phyloP scores from a whole-genome alignment of 2,329 filamentous ascomycete genomes.

The Blastomyces parvus region DNA sequence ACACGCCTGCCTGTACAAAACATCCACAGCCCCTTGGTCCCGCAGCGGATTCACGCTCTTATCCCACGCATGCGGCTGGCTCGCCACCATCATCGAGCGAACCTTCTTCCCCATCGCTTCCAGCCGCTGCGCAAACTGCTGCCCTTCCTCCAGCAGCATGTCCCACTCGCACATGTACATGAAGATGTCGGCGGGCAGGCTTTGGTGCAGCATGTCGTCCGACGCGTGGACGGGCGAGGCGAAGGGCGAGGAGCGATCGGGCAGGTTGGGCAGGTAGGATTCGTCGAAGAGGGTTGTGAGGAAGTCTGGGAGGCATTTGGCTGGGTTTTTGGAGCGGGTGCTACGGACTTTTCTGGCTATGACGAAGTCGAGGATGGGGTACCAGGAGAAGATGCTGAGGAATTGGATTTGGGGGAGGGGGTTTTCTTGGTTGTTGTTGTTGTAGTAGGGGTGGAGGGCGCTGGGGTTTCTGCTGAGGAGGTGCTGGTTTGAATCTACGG shows the following conservation, averaged over 20 bases:
- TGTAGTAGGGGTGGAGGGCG: neutral
- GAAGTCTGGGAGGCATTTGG: constrained; percentile 39
- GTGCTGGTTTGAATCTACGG: constrained; percentile 27
- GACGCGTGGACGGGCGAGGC: constrained; percentile 50
- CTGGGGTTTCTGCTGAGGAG: constrained; percentile 20
- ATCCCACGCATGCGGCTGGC: constrained; percentile 41
- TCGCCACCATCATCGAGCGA: constrained; percentile 38
- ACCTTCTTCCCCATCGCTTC: constrained; percentile 37
- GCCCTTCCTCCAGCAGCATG: constrained; percentile 54
- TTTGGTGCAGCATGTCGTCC: constrained; percentile 43
- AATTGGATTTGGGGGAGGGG: constrained; percentile 38
- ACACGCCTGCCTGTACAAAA: constrained; percentile 37
- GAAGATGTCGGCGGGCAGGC: constrained; percentile 51
- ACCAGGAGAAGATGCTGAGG: constrained; percentile 51
- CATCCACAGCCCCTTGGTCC: constrained; percentile 34
- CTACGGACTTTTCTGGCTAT: constrained; percentile 50
- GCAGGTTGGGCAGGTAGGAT: constrained; percentile 38
- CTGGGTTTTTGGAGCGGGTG: constrained; percentile 44
- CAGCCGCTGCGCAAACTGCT: constrained; percentile 35
- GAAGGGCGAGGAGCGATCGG: constrained; percentile 47
- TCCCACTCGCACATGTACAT: constrained; percentile 58
- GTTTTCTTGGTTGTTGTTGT: neutral
- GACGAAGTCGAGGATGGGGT: constrained; percentile 54
- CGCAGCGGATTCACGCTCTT: constrained; percentile 41
- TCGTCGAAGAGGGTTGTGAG: constrained; percentile 43